Evolutionary conservation across 345 rosid species (phyloP), one percentile per base, ranked within the genome.

Genomic region (Microcos paniculata): DNA sequence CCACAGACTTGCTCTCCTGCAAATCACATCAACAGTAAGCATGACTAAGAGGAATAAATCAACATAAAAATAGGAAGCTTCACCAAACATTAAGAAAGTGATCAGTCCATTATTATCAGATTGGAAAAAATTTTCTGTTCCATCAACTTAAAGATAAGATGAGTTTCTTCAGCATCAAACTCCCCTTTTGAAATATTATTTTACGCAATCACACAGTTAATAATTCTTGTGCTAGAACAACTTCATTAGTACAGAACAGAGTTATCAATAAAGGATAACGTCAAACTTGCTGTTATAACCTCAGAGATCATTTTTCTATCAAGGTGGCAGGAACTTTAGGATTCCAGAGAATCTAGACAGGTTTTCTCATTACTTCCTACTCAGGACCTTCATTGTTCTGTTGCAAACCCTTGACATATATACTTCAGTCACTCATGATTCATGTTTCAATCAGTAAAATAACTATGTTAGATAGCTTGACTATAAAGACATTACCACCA

Each of bases 1-100:
- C 98, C 79, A 95, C 80, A 70, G 97, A 91, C 88, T 95, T 95
- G 80, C 88, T 87, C 85, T 91, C 98, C 98, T 94, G 88, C 80
- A 86, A 62, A 84, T 70, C 73, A 63, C 49, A 72, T 74, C 30
- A 68, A 38, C 42, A 40, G 62, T 19, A 57, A 73, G 72, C 38
- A 66, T n/a, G n/a, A 33, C 38, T 24, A 33, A 76, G 40, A 21
- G 30, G 51, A 40, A 57, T 56, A 57, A n/a, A 57, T 40, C 56
- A 28, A 51, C 4, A 46, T 19, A 62, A 9, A 45, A 67, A 62
- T 12, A 58, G n/a, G 66, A 73, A 73, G 26, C 40, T 9, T 70
- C 53, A 45, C 52, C 42, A 18, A 40, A 24, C 51, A 33, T 11
- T 19, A 6, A 74, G n/a, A 31, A 52, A 38, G n/a, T 33, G 51